Evolutionary conservation across 73 alveolate genomes (phyloP).

Genomic region (Paramecium caudatum): DNA sequence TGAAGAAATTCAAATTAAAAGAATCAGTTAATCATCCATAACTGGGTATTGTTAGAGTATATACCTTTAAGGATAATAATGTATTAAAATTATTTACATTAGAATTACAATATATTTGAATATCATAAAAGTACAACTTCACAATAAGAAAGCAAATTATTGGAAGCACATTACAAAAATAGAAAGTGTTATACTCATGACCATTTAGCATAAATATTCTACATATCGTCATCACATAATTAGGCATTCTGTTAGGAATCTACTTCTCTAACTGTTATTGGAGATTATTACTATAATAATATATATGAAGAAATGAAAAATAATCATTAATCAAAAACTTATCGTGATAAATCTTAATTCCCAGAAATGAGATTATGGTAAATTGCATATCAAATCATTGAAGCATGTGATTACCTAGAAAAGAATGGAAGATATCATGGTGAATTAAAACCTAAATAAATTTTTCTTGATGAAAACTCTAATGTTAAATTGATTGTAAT

Average conservation of each 20-base stretch:
- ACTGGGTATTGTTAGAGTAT: neutral
- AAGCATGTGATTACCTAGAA: conserved; percentile 11
- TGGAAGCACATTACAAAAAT: conserved; percentile 10
- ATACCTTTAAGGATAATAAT: neutral
- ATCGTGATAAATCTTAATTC: neutral
- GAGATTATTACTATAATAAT: neutral
- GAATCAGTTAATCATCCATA: neutral
- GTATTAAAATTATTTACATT: neutral
- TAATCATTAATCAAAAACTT: neutral
- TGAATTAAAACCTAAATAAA: conserved; percentile 39
- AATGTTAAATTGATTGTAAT: conserved; percentile 33
- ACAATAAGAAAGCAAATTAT: neutral
- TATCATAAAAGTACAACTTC: neutral
- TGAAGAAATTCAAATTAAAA: conserved; percentile 39
- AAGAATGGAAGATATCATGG: conserved; percentile 43
- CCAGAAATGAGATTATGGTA: conserved; percentile 54
- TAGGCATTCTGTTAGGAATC: neutral
- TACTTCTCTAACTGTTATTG: neutral
- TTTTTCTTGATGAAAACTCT: neutral
- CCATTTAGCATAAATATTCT: neutral
- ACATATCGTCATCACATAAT: neutral
- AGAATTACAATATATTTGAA: conserved; percentile 42
- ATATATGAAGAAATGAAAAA: neutral
- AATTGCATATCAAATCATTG: neutral
- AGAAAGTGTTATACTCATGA: conserved; percentile 7